These are phyloP conservation scores for Aspergillus latus DNA, from an alignment of 2,329 filamentous ascomycete genomes.

Conservation along the genomic window DNA sequence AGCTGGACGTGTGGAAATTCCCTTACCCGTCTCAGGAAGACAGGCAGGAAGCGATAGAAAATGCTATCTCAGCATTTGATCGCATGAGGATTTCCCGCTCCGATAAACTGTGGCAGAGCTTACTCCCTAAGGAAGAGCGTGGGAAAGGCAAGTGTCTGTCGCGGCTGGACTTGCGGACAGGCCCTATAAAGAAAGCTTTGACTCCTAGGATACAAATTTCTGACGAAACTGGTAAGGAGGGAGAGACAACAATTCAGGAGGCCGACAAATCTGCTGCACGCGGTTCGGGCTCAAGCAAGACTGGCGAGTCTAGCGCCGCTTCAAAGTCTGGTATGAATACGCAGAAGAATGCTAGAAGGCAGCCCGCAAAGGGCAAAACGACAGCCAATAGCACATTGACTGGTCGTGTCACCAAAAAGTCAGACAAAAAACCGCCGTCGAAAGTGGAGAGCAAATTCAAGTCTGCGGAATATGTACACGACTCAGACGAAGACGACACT, in stretches of 20 bases:
- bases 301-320: slow-evolving; percentile 18
- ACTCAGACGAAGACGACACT: slow-evolving; percentile 52
- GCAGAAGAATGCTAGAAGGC: slow-evolving; percentile 46
- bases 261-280: slow-evolving; percentile 33
- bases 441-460: slow-evolving; percentile 50
- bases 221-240: slow-evolving; percentile 39
- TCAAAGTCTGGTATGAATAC: slow-evolving; percentile 28
- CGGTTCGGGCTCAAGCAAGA: slow-evolving; percentile 23
- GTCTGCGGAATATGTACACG: slow-evolving; percentile 54
- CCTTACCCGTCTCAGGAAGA: slow-evolving; percentile 57
- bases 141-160: slow-evolving; percentile 63
- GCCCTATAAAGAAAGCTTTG: slow-evolving; percentile 39
- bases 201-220: slow-evolving; percentile 41
- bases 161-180: slow-evolving; percentile 53
- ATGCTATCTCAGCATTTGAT: slow-evolving; percentile 64
- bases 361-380: slow-evolving; percentile 48
- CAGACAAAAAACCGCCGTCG: slow-evolving; percentile 39
- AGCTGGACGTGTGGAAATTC: slow-evolving; percentile 63
- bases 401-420: slow-evolving; percentile 48
- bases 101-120: slow-evolving; percentile 62
- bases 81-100: slow-evolving; percentile 59
- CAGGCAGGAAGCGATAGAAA: slow-evolving; percentile 60
- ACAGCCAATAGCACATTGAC: slow-evolving; percentile 50
- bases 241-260: slow-evolving; percentile 37
- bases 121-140: slow-evolving; percentile 61